Evolutionary conservation across 2,329 filamentous ascomycete species (phyloP).

Genomic region (Huntiella bhutanensis): DNA sequence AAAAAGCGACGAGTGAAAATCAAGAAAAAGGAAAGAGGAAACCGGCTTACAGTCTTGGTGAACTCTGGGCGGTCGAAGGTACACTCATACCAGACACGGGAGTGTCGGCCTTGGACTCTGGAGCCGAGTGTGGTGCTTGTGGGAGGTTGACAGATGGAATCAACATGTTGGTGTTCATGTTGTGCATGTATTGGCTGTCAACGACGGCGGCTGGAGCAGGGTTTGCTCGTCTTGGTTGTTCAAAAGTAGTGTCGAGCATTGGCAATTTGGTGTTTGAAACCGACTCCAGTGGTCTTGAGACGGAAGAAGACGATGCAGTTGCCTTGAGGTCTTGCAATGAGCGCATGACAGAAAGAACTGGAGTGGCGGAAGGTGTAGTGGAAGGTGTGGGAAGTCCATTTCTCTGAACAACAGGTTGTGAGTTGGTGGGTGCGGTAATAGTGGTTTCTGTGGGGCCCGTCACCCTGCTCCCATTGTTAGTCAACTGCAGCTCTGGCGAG

Average conservation of each 20-base stretch:
- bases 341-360: slow-evolving; percentile 14
- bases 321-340: slow-evolving; percentile 14
- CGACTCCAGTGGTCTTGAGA: neutral
- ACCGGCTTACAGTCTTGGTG: slow-evolving; percentile 35
- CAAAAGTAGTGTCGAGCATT: slow-evolving; percentile 1
- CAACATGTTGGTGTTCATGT: neutral
- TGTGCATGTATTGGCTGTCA: neutral
- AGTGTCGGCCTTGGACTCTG: slow-evolving; percentile 22
- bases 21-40: slow-evolving; percentile 5
- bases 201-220: slow-evolving; percentile 16
- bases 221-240: slow-evolving; percentile 13
- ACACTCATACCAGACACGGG: slow-evolving; percentile 37
- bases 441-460: slow-evolving; percentile 10
- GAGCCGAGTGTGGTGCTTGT: slow-evolving; percentile 1
- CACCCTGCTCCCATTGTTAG: slow-evolving; percentile 18
- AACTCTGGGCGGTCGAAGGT: slow-evolving; percentile 38
- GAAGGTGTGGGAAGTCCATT: slow-evolving; percentile 15
- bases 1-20: slow-evolving; percentile 1
- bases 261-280: neutral
- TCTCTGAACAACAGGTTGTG: slow-evolving; percentile 20
- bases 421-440: slow-evolving; percentile 13
- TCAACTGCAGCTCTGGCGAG: slow-evolving; percentile 14
- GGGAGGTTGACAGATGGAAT: neutral
- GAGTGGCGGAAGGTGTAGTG: slow-evolving; percentile 14
- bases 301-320: neutral